Conservation (phyloP, 2,329 filamentous ascomycete genomes). For the Lasiodiplodia sp. region DNA sequence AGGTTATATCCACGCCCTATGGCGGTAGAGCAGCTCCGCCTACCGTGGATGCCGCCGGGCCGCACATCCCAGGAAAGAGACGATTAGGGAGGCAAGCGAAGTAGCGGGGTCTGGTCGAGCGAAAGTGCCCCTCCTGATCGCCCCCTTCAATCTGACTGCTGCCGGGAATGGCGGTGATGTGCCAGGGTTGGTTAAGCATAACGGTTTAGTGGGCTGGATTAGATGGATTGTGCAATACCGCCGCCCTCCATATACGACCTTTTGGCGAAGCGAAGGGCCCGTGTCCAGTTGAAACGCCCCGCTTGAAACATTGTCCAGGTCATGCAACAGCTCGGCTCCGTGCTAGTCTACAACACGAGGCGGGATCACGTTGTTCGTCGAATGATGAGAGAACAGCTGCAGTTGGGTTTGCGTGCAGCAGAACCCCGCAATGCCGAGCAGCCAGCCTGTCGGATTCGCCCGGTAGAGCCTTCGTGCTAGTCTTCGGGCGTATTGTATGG, state of each 20-base stretch:
- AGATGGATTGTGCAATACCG: constrained; percentile 7
- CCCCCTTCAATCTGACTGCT: constrained; percentile 11
- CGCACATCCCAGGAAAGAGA: constrained; percentile 19
- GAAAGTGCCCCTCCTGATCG: constrained; percentile 5
- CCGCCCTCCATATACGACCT: background rate
- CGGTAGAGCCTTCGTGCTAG: background rate
- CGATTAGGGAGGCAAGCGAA: background rate
- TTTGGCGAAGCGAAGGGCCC: constrained; percentile 17
- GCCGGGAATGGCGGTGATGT: background rate
- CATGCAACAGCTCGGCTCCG: constrained; percentile 10
- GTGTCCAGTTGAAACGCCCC: constrained; percentile 18
- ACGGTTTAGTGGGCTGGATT: constrained; percentile 12
- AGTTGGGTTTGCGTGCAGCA: background rate
- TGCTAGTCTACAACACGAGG: background rate
- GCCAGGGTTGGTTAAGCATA: constrained; percentile 21
- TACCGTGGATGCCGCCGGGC: constrained; percentile 13
- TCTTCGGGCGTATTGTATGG: background rate
- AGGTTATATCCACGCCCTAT: constrained; percentile 11
- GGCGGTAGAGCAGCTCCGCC: background rate
- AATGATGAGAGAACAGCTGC: background rate
- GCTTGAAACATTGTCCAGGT: constrained; percentile 13
- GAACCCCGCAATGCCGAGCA: background rate
- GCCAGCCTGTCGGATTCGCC: background rate
- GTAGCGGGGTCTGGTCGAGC: constrained; percentile 3
- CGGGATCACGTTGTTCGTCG: constrained; percentile 4